These are phyloP conservation scores for Pilatotrama ljubarskyi DNA, from an alignment of 768 basidiomycete genomes.

Conservation along the genomic window DNA sequence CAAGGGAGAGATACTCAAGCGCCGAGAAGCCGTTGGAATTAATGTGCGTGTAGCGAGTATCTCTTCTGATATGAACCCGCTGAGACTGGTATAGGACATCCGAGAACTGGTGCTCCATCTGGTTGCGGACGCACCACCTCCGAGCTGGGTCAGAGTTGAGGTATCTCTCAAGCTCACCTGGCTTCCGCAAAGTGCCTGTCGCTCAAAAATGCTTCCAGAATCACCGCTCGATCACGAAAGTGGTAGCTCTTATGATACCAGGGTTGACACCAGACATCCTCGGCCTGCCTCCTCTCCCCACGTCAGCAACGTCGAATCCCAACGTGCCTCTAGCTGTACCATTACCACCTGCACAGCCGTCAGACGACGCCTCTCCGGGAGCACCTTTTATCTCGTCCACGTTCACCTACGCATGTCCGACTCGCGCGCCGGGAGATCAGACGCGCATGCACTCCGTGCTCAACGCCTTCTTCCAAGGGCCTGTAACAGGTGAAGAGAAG, in stretches of 20 bases:
- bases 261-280: constrained; percentile 80
- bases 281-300: constrained; percentile 67
- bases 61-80: not conserved
- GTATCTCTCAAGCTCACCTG: constrained; percentile 43
- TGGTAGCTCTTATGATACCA: constrained; percentile 81
- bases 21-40: constrained; percentile 76
- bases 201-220: constrained; percentile 53
- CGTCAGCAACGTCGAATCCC: constrained; percentile 60
- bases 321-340: constrained; percentile 53
- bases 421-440: constrained; percentile 87
- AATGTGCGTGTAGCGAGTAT: constrained; percentile 53
- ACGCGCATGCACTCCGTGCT: constrained; percentile 85
- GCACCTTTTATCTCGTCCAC: constrained; percentile 72
- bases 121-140: constrained; percentile 78
- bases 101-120: constrained; percentile 85
- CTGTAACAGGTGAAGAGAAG: constrained; percentile 79
- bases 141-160: constrained; percentile 84
- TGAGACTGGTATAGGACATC: constrained; percentile 59
- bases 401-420: constrained; percentile 93
- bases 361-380: constrained; percentile 26
- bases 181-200: not conserved
- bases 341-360: constrained; percentile 38
- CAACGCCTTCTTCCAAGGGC: constrained; percentile 78
- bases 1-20: constrained; percentile 69
- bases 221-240: constrained; percentile 67